These are phyloP conservation scores for Gonium pectorale DNA, from an alignment of 139 green algal species.

Conservation along the genomic window DNA sequence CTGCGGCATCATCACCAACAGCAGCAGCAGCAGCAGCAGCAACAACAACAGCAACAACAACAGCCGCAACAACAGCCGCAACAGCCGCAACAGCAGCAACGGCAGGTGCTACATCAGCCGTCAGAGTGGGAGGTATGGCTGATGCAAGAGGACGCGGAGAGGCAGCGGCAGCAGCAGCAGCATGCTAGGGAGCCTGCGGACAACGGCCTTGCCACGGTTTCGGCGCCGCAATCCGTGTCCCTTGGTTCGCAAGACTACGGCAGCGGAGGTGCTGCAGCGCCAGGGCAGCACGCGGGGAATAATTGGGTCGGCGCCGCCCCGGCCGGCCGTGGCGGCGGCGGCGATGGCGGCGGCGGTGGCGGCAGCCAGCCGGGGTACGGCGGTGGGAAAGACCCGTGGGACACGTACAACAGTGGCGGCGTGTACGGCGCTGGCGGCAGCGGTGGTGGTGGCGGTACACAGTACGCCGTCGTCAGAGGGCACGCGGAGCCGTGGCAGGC, in stretches of 20 bases:
- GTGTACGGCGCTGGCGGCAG: background rate
- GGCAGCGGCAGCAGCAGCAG: background rate
- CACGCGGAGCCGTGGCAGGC: too few relatives aligned
- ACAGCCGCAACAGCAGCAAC: background rate
- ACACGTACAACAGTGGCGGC: background rate
- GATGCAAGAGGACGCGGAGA: too few relatives aligned
- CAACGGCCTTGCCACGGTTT: background rate
- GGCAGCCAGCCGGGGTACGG: background rate
- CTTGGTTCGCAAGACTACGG: too few relatives aligned
- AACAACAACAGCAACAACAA: constrained; percentile 1
- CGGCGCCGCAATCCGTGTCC: background rate
- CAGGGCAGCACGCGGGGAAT: too few relatives aligned
- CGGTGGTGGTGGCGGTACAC: too few relatives aligned
- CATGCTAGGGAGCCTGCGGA: background rate
- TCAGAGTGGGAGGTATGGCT: too few relatives aligned
- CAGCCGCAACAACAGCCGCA: background rate
- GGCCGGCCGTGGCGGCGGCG: background rate
- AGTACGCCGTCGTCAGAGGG: too few relatives aligned
- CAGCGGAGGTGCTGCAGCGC: too few relatives aligned
- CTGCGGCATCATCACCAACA: background rate
- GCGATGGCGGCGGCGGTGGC: too few relatives aligned
- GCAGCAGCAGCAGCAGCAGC: constrained; percentile 1
- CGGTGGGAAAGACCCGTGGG: background rate
- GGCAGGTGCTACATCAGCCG: too few relatives aligned
- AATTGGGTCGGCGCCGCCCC: too few relatives aligned